Evolutionary conservation across 1,284 basidiomycete species (phyloP), one percentile per base, ranked within the genome.

Genomic region (Puccinia novopanici): DNA sequence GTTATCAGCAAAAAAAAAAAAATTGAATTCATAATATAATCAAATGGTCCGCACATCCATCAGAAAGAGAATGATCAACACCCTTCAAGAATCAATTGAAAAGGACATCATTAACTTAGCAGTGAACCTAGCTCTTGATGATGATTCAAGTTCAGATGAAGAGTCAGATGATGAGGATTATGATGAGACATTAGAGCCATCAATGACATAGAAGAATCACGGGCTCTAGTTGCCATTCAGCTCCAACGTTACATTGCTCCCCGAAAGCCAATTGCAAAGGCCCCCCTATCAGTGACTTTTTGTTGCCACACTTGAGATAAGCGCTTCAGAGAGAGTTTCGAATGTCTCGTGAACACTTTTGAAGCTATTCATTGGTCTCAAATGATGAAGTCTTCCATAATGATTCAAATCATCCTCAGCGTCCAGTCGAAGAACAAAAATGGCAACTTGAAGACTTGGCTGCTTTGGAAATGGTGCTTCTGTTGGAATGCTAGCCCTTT

Each of bases 391-490:
- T 59, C 10, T 59, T 59, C 12, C 27, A 59, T 1, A 5, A 59
- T 22, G n/a, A 59, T 30, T 59, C 55, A 3, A n/a, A n/a, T 12
- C 13, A 59, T 59, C n/a, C 55, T 24, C 55, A 59, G 27, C 22
- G 12, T 10, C 55, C 55, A 59, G 55, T 59, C 27, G 9, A 13
- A 10, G 12, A 59, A 9, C 70, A 72, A 54, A 40, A 3, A 50
- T 54, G 17, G 22, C 30, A 8, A 72, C n/a, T 37, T 72, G 24
- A 34, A 40, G 70, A 5, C 37, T 72, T n/a, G 70, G 70, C 22
- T 72, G 45, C 12, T 34, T 27, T 30, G 70, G 45, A 34, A 34
- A 34, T 34, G 34, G 34, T 34, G 34, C 34, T 34, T 34, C 34
- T 34, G 34, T 34, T 34, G 34, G 15, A 72, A 72, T 40, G 30